Evolutionary conservation across 2,329 filamentous ascomycete species (phyloP).

Genomic region (Fusarium agapanthi): DNA sequence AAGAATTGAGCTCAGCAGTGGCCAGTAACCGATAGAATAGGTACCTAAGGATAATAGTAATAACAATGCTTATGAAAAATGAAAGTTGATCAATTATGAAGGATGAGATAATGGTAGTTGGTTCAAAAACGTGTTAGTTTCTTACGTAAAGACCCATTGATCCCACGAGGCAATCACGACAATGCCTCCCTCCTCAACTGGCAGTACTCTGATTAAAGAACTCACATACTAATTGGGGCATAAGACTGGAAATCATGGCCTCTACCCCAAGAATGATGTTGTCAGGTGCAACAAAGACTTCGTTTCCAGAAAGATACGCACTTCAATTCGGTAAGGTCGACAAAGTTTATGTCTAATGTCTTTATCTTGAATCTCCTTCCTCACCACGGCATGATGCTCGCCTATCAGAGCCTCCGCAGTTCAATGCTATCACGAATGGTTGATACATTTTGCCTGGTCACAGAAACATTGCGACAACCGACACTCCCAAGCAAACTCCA

Average conservation of each 20-base stretch:
- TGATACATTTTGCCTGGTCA: constrained; percentile 18
- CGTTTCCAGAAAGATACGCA: constrained; percentile 26
- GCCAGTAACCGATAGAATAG: neutral
- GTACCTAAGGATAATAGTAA: neutral
- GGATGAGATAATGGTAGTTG: neutral
- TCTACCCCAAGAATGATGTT: neutral
- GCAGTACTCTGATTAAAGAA: neutral
- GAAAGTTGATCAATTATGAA: neutral
- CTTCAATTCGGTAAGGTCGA: constrained; percentile 31
- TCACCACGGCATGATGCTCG: constrained; percentile 11
- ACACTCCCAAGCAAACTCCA: constrained; percentile 27
- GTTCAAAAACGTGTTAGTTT: neutral
- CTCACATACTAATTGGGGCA: neutral
- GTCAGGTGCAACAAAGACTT: neutral
- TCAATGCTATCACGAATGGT: constrained; percentile 19
- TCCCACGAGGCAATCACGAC: neutral
- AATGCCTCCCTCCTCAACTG: neutral
- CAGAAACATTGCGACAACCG: constrained; percentile 19
- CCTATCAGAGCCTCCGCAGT: constrained; percentile 9
- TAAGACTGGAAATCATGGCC: neutral
- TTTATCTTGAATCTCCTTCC: constrained; percentile 20
- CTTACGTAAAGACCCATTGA: neutral
- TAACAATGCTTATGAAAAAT: neutral
- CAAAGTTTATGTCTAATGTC: constrained; percentile 37
- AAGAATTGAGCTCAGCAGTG: neutral